phyloP scores from a whole-genome alignment of 495 filamentous ascomycete genomes.

The Neurospora cerealis region DNA sequence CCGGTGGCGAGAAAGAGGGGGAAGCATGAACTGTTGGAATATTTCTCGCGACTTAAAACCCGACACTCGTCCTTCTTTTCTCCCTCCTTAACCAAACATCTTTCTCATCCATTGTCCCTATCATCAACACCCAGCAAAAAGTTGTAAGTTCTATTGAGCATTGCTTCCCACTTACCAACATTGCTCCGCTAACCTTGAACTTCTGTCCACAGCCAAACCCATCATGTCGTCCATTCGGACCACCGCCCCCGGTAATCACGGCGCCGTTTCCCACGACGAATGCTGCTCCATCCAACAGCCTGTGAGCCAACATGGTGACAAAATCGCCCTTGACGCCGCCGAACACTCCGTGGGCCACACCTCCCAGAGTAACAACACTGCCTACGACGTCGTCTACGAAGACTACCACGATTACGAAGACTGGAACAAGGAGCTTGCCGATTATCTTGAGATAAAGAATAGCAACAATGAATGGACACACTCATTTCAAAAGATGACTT shows the following conservation, averaged over 20 bases:
- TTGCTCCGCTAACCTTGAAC: too few species aligned
- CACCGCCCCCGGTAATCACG: background rate
- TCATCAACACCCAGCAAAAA: too few species aligned
- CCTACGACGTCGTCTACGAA: background rate
- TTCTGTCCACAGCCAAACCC: too few species aligned
- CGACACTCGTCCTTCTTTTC: background rate
- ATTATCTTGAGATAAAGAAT: background rate
- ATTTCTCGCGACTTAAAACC: too few species aligned
- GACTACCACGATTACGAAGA: background rate
- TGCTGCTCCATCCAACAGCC: background rate
- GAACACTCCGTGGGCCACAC: background rate
- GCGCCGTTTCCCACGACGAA: background rate
- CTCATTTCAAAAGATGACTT: background rate
- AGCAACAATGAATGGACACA: background rate
- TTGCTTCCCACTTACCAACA: too few species aligned
- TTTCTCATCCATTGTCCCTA: background rate
- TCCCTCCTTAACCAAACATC: background rate
- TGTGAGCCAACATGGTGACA: background rate
- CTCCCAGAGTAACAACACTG: background rate
- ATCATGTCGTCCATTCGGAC: background rate
- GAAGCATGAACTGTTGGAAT: too few species aligned
- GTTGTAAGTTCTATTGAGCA: too few species aligned
- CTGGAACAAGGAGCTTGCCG: background rate
- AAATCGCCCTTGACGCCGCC: background rate
- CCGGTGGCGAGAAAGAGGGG: too few species aligned